Evolutionary conservation across 2,329 filamentous ascomycete genomes (phyloP).

Genomic region (Ascochyta rabiei): DNA sequence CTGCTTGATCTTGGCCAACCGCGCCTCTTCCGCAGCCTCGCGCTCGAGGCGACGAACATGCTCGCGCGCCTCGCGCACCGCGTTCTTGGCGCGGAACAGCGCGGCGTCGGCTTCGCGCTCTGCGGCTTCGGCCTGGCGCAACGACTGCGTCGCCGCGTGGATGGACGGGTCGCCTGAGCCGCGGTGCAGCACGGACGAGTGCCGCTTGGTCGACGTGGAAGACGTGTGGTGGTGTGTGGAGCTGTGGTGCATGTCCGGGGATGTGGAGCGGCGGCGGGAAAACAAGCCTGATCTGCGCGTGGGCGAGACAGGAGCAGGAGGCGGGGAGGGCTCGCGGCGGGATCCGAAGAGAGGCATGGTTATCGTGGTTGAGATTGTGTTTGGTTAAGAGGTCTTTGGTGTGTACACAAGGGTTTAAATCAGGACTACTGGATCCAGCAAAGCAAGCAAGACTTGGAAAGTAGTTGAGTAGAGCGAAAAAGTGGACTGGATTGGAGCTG

Average conservation of each 20-base stretch:
- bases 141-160: conserved; percentile 64
- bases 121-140: conserved; percentile 66
- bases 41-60: conserved; percentile 67
- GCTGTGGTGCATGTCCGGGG: conserved; percentile 28
- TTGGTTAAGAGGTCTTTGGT: background rate
- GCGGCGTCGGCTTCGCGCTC: conserved; percentile 71
- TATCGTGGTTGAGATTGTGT: background rate
- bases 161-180: conserved; percentile 66
- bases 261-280: conserved; percentile 46
- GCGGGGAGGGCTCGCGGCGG: conserved; percentile 33
- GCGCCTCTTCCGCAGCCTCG: conserved; percentile 61
- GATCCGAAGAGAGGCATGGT: conserved; percentile 46
- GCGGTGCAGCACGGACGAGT: conserved; percentile 50
- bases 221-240: conserved; percentile 25
- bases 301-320: conserved; percentile 28
- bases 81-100: conserved; percentile 61
- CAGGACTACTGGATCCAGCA: background rate
- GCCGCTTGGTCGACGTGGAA: conserved; percentile 34
- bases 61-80: conserved; percentile 67
- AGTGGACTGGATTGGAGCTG: conserved; percentile 6
- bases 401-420: background rate
- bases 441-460: background rate
- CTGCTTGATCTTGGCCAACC: conserved; percentile 71
- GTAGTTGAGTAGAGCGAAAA: background rate
- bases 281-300: conserved; percentile 43